Base-by-base conservation (phyloP, 352 stramenopile genomes). In the Phytophthora hibernalis region DNA sequence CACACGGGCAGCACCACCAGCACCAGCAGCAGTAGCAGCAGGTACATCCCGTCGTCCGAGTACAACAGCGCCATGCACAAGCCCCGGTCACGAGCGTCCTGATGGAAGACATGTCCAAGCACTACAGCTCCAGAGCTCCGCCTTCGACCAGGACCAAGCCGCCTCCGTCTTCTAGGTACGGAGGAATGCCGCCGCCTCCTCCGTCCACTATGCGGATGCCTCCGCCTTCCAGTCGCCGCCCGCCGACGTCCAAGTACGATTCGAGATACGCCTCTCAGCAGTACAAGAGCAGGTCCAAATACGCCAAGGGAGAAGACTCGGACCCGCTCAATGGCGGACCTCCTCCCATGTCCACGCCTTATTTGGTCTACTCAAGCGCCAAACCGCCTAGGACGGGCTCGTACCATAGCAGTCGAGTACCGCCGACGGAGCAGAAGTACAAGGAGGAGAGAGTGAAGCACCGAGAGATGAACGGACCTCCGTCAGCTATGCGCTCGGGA, bases 231-330 rank as follows among this genome's bases (percentile, higher is more conserved):
- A 35, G 54, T 33, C 72, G 38, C 22, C 58, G 28, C 4, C 57
- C 43, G 5, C 51, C 60, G 3, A 60, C 61, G 33, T 71, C 60
- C 13, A 68, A 47, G 16, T 65, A 72, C 28, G 53, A 68, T 5
- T 54, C 60, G 5, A 58, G 79, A 55, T 64, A 75, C 63, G 61
- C 54, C 5, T 51, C 64, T 13, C 80, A 82, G 51, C 80, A 90
- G 55, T 76, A 82, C 45, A 68, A 79, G 42, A 87, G 79, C 49
- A 64, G 68, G 22, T 85, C 76, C 31, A 83, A 80, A 68, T 78
- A 74, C 54, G 21, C 54, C 2, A 61, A 70, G 2, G 52, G 50
- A 10, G 42, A 56, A 43, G 57, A 79, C 38, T 43, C 66, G 3
- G 65, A 77, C 59, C 65, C 71, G 12, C 61, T 77, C 16, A 83